Conservation (phyloP, 2,329 filamentous ascomycete genomes). For the Aschersonia sp. region DNA sequence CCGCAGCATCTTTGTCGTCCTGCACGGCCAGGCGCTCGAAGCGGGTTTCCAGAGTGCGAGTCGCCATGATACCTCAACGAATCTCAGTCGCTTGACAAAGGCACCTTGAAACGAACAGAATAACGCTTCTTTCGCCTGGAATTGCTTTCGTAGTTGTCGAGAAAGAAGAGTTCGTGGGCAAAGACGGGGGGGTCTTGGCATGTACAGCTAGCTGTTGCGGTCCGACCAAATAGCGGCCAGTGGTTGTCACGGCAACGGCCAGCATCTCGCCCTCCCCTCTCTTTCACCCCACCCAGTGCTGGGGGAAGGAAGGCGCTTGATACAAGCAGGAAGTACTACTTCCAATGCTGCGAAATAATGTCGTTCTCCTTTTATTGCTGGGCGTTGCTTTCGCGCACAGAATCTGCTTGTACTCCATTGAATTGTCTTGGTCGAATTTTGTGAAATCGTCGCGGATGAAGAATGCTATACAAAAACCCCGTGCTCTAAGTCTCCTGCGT, state of each 20-base stretch:
- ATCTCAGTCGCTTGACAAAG: background rate
- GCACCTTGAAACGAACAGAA: background rate
- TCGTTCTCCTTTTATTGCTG: no score
- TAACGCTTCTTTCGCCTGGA: background rate
- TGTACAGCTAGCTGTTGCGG: background rate
- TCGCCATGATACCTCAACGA: conserved; percentile 39
- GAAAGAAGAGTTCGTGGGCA: background rate
- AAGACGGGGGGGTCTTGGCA: background rate
- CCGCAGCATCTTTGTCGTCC: conserved; percentile 64
- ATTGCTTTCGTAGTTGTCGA: background rate
- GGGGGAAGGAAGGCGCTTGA: no score
- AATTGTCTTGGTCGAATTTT: no score
- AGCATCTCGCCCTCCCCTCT: background rate
- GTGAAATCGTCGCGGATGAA: no score
- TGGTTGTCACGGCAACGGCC: conserved; percentile 5
- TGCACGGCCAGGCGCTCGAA: conserved; percentile 83
- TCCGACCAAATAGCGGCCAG: background rate
- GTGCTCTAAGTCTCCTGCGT: no score
- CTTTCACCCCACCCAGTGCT: no score
- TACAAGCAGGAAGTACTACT: no score
- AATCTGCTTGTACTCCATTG: no score
- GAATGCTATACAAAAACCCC: no score
- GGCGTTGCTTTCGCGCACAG: no score
- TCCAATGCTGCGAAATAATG: no score
- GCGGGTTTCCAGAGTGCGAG: conserved; percentile 67